phyloP scores from a whole-genome alignment of 768 basidiomycete genomes.

The Mycena galericulata region DNA sequence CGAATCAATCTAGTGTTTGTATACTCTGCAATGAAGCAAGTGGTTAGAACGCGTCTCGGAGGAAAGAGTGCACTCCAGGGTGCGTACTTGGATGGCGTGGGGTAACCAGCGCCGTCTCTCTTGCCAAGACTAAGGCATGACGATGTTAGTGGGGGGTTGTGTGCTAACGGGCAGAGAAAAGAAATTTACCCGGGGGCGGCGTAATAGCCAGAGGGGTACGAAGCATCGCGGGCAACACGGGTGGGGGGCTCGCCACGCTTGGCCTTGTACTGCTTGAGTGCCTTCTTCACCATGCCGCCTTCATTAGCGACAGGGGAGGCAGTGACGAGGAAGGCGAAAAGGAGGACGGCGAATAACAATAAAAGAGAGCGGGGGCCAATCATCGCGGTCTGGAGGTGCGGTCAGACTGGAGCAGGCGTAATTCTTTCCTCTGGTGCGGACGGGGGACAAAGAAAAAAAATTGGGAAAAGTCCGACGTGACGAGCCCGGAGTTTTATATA shows the following conservation, averaged over 20 bases:
- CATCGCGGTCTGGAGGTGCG: constrained; percentile 22
- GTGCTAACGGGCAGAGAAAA: background rate
- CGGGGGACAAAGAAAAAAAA: background rate
- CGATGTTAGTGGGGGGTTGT: background rate
- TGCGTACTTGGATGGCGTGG: constrained; percentile 35
- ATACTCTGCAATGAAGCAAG: constrained; percentile 7
- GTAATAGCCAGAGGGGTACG: constrained; percentile 31
- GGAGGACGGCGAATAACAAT: constrained; percentile 38
- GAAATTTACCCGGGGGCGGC: constrained; percentile 10
- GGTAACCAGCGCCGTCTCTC: constrained; percentile 26
- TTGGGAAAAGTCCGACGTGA: background rate
- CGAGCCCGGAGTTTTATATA: constrained; percentile 14
- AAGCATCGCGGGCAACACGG: constrained; percentile 22
- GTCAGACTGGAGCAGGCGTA: background rate
- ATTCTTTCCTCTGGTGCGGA: background rate
- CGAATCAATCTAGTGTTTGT: constrained; percentile 18
- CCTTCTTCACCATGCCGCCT: constrained; percentile 28
- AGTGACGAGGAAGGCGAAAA: constrained; percentile 37
- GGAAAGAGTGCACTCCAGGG: background rate
- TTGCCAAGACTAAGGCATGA: constrained; percentile 13
- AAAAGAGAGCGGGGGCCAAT: constrained; percentile 30
- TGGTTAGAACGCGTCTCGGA: background rate
- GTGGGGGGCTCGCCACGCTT: constrained; percentile 37
- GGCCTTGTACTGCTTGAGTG: constrained; percentile 43
- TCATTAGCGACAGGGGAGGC: constrained; percentile 36